A percentile compares a stretch with the other conserved stretches of the same genome.
phyloP scores from a whole-genome alignment of 345 rosid genomes.

The Eucalyptus marginata region DNA sequence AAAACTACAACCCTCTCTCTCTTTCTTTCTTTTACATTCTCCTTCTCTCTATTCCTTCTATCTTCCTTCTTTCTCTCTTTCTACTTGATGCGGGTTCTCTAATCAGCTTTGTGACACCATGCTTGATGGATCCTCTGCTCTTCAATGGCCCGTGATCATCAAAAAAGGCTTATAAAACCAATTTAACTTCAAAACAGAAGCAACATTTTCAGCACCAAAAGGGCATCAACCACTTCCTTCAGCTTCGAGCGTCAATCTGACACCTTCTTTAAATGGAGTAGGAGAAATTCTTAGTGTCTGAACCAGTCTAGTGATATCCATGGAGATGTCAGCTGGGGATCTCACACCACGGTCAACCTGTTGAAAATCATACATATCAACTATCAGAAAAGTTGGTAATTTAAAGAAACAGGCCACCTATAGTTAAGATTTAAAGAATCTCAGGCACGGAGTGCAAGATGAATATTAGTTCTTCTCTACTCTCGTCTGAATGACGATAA shows the following conservation, averaged over 20 bases:
- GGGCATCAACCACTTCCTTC: conserved; percentile 10
- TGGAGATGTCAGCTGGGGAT: conserved; percentile 86
- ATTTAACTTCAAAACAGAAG: neutral
- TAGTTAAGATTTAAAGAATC: neutral
- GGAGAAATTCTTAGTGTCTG: conserved; percentile 36
- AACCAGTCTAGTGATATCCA: conserved; percentile 67
- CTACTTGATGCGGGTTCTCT: too few species aligned
- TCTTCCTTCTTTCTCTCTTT: too few species aligned
- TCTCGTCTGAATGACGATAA: neutral
- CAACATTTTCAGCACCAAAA: neutral
- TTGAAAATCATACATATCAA: neutral
- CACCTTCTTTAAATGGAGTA: conserved; percentile 53
- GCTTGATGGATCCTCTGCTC: neutral
- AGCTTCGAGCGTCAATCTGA: conserved; percentile 40
- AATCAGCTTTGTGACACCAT: too few species aligned
- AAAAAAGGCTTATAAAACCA: neutral
- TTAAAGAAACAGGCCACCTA: neutral
- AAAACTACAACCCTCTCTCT: too few species aligned
- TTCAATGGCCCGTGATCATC: neutral
- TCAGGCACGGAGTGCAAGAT: neutral
- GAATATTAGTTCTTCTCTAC: neutral
- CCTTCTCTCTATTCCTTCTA: too few species aligned
- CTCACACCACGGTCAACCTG: conserved; percentile 65
- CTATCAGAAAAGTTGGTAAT: neutral
- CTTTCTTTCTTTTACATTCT: too few species aligned